These are phyloP conservation scores for Sporisorium iseilematis-ciliati DNA, from an alignment of 1,284 basidiomycete genomes.

Conservation along the genomic window DNA sequence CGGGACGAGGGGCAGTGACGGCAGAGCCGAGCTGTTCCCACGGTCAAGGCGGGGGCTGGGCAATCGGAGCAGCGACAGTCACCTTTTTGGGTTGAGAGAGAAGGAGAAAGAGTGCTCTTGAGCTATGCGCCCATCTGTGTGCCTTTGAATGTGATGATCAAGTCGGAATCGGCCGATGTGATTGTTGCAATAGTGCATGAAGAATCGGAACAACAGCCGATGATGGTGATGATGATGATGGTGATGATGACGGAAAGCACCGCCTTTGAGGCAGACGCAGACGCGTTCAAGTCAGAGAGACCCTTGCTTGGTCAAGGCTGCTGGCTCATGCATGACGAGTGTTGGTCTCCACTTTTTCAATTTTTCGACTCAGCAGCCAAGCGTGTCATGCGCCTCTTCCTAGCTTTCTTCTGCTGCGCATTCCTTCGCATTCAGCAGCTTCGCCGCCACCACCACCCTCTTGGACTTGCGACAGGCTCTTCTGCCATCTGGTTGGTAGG, in stretches of 20 bases:
- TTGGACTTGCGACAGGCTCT: no score
- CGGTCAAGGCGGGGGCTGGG: neutral
- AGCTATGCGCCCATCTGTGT: neutral
- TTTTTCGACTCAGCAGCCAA: slow-evolving; percentile 24
- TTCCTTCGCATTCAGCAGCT: neutral
- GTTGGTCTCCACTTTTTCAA: slow-evolving; percentile 28
- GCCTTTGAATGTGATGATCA: slow-evolving; percentile 5
- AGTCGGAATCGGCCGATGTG: neutral
- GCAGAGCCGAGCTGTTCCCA: neutral
- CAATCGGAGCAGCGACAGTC: neutral
- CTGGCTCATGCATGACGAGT: slow-evolving; percentile 7
- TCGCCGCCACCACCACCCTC: no score
- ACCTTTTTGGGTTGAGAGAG: neutral
- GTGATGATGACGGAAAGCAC: slow-evolving; percentile 6
- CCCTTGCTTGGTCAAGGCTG: slow-evolving; percentile 3
- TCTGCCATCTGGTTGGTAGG: neutral
- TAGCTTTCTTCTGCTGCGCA: neutral
- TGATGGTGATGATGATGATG: slow-evolving; percentile 13
- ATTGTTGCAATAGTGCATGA: no score
- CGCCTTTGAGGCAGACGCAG: no score
- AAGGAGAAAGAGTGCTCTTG: neutral
- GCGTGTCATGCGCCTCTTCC: neutral
- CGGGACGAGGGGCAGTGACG: neutral
- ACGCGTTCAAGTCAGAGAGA: slow-evolving; percentile 29
- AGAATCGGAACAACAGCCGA: slow-evolving; percentile 20